These are phyloP conservation scores for Oidiodendron maius DNA, from an alignment of 495 filamentous ascomycete genomes.

Conservation along the genomic window DNA sequence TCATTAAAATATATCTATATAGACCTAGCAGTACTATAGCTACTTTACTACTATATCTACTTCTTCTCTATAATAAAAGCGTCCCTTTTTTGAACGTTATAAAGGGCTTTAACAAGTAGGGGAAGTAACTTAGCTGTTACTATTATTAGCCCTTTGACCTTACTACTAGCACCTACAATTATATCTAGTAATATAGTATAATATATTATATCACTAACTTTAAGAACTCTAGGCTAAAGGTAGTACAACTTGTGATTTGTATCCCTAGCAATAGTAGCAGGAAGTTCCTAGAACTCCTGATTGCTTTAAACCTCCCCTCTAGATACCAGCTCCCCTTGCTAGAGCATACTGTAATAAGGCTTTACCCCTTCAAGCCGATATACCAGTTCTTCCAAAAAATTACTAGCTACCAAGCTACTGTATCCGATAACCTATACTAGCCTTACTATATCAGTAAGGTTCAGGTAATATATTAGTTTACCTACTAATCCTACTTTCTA, in stretches of 20 bases:
- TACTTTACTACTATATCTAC: background rate
- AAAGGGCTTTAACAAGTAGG: background rate
- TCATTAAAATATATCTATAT: background rate
- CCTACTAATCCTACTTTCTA: background rate
- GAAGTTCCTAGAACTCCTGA: background rate
- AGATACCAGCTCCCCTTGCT: background rate
- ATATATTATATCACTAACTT: too few relatives aligned
- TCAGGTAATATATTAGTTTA: background rate
- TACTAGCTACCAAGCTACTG: background rate
- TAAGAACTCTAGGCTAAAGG: background rate
- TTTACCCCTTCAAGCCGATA: too few relatives aligned
- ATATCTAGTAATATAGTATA: too few relatives aligned
- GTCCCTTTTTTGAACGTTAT: background rate
- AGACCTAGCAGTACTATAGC: background rate
- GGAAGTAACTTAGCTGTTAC: background rate
- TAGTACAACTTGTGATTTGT: background rate
- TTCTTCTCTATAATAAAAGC: background rate
- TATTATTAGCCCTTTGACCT: background rate
- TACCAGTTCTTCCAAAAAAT: background rate
- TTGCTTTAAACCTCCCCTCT: background rate
- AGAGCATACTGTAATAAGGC: too few relatives aligned
- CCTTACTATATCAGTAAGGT: background rate
- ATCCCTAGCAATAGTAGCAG: background rate
- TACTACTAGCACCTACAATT: background rate
- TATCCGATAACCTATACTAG: background rate